Percentiles rank a stretch among this genome's conserved stretches.
Conservation (phyloP, 2,329 filamentous ascomycete species). For the Verticillium nonalfalfae region DNA sequence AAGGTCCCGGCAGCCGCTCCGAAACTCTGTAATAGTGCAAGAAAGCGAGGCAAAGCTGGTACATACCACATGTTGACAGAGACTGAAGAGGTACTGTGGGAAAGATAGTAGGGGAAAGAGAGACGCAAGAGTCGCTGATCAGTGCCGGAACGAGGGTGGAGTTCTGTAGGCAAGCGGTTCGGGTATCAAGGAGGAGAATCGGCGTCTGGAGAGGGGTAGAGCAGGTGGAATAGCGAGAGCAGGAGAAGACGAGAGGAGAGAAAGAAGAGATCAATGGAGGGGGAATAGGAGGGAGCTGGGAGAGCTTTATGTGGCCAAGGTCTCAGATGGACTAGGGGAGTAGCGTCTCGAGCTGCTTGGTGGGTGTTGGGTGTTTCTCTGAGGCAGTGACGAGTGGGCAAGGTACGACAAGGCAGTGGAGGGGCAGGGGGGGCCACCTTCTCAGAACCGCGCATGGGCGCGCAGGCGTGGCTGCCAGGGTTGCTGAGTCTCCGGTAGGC, state of each 20-base stretch:
- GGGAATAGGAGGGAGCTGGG: slow-evolving; percentile 12
- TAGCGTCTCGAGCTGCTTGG: background rate
- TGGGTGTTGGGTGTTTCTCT: background rate
- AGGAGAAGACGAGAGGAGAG: slow-evolving; percentile 6
- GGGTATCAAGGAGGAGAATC: slow-evolving; percentile 9
- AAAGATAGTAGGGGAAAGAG: slow-evolving; percentile 8
- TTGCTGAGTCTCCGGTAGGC: background rate
- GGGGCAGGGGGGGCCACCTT: background rate
- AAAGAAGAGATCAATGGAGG: slow-evolving; percentile 1
- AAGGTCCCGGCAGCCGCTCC: background rate
- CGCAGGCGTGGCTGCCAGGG: background rate
- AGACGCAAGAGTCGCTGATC: background rate
- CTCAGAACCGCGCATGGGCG: background rate
- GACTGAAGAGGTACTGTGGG: slow-evolving; percentile 5
- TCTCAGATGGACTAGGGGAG: slow-evolving; percentile 4
- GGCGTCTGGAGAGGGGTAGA: background rate
- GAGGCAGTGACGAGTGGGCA: background rate
- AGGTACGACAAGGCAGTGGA: background rate
- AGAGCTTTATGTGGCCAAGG: slow-evolving; percentile 14
- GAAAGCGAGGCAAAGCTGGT: background rate
- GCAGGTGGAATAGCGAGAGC: slow-evolving; percentile 4
- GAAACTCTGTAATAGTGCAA: slow-evolving; percentile 2
- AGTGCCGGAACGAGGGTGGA: background rate
- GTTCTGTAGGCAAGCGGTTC: background rate
- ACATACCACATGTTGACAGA: slow-evolving; percentile 16